These are phyloP conservation scores for Talaromyces nanjingensis DNA, from an alignment of 495 filamentous ascomycete genomes.

Conservation along the genomic window DNA sequence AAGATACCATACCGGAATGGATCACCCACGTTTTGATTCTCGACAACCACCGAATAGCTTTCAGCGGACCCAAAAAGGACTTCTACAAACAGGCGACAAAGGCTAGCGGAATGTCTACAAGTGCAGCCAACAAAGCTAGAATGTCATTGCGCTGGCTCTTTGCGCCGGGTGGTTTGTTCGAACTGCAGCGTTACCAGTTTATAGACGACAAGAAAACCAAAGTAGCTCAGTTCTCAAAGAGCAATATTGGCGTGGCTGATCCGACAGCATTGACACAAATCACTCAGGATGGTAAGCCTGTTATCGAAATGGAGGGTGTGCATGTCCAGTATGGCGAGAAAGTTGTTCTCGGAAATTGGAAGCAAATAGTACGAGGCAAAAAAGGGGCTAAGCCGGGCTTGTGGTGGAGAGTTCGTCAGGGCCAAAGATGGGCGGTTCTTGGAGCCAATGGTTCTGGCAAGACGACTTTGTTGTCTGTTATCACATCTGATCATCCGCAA, in stretches of 20 bases:
- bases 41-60: constrained; percentile 48
- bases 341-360: constrained; percentile 70
- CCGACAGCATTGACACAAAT: not conserved
- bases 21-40: constrained; percentile 73
- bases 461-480: constrained; percentile 84
- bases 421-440: constrained; percentile 85
- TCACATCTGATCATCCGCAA: constrained; percentile 94
- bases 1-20: constrained; percentile 84
- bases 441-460: constrained; percentile 81
- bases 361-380: constrained; percentile 43
- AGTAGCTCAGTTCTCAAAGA: not conserved
- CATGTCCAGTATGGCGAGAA: constrained; percentile 73
- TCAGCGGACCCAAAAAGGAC: constrained; percentile 16
- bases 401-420: constrained; percentile 74
- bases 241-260: not conserved
- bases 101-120: not conserved
- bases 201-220: not conserved
- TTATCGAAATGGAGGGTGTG: constrained; percentile 84
- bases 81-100: constrained; percentile 1
- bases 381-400: constrained; percentile 46
- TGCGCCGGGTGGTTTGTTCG: not conserved
- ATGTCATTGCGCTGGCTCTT: not conserved
- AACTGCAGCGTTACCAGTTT: not conserved
- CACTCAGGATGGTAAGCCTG: constrained; percentile 42
- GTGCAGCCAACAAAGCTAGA: not conserved